Percentiles rank a stretch among this genome's conserved stretches.
These are phyloP conservation scores for Epichloe sp. DNA, from an alignment of 2,329 filamentous ascomycete species.

Conservation along the genomic window DNA sequence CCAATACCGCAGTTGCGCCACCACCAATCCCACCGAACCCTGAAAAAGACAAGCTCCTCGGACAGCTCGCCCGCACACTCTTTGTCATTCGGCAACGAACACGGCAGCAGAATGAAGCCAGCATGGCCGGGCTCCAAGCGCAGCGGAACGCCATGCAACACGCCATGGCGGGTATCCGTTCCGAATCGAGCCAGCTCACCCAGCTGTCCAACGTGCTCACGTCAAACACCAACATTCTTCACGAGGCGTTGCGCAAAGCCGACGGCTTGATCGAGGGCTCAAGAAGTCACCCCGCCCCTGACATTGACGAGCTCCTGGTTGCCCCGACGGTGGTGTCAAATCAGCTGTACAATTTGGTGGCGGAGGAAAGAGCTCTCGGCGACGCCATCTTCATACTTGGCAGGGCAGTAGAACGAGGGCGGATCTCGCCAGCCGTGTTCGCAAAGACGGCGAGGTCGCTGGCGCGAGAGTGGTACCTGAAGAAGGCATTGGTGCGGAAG, in stretches of 20 bases:
- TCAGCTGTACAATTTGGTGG: constrained; percentile 79
- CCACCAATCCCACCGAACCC: constrained; percentile 92
- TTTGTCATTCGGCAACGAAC: constrained; percentile 55
- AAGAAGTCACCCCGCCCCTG: constrained; percentile 54
- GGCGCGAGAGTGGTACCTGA: constrained; percentile 69
- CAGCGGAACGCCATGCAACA: constrained; percentile 66
- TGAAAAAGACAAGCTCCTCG: constrained; percentile 78
- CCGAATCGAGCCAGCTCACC: constrained; percentile 59
- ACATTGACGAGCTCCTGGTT: constrained; percentile 84
- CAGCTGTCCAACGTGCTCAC: constrained; percentile 58
- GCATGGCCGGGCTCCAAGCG: constrained; percentile 60
- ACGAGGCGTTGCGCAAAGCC: constrained; percentile 63
- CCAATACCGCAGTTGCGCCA: constrained; percentile 41
- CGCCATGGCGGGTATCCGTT: constrained; percentile 56
- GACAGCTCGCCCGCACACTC: constrained; percentile 60
- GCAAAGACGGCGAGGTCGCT: constrained; percentile 63
- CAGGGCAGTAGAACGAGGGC: constrained; percentile 58
- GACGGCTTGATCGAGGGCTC: constrained; percentile 65
- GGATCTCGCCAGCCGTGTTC: constrained; percentile 60
- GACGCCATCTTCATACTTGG: constrained; percentile 79
- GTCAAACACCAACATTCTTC: constrained; percentile 67
- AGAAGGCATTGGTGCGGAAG: constrained; percentile 69
- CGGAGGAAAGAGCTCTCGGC: constrained; percentile 75
- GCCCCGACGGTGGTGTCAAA: constrained; percentile 86
- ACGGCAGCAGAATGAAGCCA: constrained; percentile 58